Conservation (phyloP, 345 rosid species). For the Hevea brasiliensis region DNA sequence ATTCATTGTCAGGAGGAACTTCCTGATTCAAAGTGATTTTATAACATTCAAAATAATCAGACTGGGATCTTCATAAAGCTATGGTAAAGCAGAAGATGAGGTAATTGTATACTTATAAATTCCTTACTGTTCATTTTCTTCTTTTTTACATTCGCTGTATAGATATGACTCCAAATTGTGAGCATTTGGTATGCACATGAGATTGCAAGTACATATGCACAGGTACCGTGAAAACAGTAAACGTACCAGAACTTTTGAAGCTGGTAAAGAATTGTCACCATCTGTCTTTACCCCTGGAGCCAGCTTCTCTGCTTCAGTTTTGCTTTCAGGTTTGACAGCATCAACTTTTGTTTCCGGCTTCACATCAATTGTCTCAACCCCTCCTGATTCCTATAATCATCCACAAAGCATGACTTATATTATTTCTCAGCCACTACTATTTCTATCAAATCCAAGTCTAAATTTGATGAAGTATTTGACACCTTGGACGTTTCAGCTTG, state of each 20-base stretch:
- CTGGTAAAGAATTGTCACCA: slow-evolving; percentile 30
- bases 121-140: not conserved
- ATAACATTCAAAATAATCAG: not conserved
- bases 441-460: not conserved
- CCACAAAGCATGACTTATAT: not conserved
- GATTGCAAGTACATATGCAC: not conserved
- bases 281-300: slow-evolving; percentile 41
- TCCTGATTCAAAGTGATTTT: slow-evolving; percentile 41
- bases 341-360: slow-evolving; percentile 47
- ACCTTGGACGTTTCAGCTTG: slow-evolving; percentile 49
- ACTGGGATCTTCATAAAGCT: not conserved
- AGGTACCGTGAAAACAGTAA: not conserved
- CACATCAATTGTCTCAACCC: slow-evolving; percentile 20
- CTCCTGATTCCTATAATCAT: slow-evolving; percentile 41
- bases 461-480: not conserved
- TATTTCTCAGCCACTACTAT: not conserved
- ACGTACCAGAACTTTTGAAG: slow-evolving; percentile 51
- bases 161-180: not conserved
- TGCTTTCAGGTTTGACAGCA: slow-evolving; percentile 35
- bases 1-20: slow-evolving; percentile 82
- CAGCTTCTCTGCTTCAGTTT: slow-evolving; percentile 46
- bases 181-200: not conserved
- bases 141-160: no score
- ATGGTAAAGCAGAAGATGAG: not conserved
- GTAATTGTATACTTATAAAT: not conserved